These are phyloP conservation scores for Gaeumannomyces tritici DNA, from an alignment of 2,329 filamentous ascomycete species.

Conservation along the genomic window DNA sequence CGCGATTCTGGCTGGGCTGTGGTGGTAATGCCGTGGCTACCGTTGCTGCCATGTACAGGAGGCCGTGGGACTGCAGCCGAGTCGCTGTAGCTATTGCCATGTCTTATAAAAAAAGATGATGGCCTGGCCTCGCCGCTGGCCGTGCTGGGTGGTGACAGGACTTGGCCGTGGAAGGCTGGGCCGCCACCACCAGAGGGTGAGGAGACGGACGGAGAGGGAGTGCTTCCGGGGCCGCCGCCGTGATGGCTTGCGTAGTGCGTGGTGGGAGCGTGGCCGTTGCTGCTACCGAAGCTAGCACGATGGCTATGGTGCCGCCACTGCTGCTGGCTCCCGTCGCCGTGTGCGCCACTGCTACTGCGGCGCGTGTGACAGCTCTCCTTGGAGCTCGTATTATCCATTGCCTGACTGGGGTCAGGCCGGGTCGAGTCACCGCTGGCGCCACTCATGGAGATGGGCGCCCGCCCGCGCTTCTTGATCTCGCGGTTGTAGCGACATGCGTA, in stretches of 20 bases:
- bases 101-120: background rate
- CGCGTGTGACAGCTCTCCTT: background rate
- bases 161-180: background rate
- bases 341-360: background rate
- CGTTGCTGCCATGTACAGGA: background rate
- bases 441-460: constrained; percentile 14
- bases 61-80: background rate
- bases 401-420: constrained; percentile 6
- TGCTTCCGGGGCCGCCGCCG: background rate
- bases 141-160: background rate
- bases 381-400: constrained; percentile 2
- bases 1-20: background rate
- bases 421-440: constrained; percentile 2
- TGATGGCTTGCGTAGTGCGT: background rate
- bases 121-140: background rate
- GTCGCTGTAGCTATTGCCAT: background rate
- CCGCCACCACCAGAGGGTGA: background rate
- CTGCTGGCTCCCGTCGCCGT: background rate
- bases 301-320: background rate
- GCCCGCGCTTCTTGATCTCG: constrained; percentile 25
- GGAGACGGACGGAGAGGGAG: background rate
- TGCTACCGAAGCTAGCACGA: background rate
- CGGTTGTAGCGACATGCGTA: constrained; percentile 26
- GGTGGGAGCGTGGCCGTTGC: background rate
- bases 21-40: background rate